Base-by-base conservation (phyloP, 768 basidiomycete genomes). In the Antrodiella citrinella region DNA sequence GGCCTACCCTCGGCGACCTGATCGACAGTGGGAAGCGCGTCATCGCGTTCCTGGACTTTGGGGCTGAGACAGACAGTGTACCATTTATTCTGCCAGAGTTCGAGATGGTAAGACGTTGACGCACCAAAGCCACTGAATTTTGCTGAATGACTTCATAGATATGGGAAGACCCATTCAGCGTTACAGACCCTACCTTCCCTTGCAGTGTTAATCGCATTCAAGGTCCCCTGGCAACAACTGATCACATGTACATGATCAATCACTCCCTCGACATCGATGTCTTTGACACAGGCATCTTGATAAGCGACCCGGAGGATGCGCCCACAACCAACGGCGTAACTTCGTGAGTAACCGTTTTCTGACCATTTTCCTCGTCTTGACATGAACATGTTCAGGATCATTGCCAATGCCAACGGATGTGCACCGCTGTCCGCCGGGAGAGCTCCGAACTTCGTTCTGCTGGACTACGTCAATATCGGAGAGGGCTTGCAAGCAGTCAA, bases 1-100 rank as follows among this genome's bases (percentile, higher is more conserved):
- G 84, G 82, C 84, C 83, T 1, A 82, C 81, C 0, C 65, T 86
- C 3, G 77, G 80, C 1, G 63, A 75, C n/a, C 64, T 86, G 62
- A 79, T 85, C 51, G 75, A 80, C 59, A 69, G 62, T 38, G 79
- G 77, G 3, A 81, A 73, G 57, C 72, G 77, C 4, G 73, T 86
- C 4, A 71, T 86, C 9, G 73, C 81, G 2, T 84, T 86, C 62
- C 66, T 86, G 57, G 82, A 85, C 51, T 54, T 67, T 1, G 69
- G 72, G 15, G 73, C 75, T n/a, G 55, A 60, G 22, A 55, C 38
- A 10, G 56, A 57, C 47, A 59, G 56, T 15, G 75, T 76, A 1
- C 59, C 75, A 44, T 80, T 75, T 54, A 75, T 82, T 51, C 59
- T 81, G 3, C 78, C 78, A 4, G 76, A 81, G 57, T 81, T 81